Conservation (phyloP, 2,329 filamentous ascomycete species). For the Penicillium sp. region DNA sequence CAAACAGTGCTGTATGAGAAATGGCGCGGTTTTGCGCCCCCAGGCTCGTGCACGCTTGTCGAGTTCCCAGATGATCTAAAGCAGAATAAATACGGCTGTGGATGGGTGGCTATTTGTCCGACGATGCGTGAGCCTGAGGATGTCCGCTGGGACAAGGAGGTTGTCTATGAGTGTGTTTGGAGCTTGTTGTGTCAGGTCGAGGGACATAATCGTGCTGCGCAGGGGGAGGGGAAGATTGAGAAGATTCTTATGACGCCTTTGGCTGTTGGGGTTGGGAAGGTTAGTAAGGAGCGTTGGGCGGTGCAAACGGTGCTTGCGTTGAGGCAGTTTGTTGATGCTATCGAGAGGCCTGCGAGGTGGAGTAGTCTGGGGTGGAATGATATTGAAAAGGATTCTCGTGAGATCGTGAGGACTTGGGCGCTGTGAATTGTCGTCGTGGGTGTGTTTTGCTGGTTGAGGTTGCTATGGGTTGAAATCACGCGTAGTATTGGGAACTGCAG, state of each 20-base stretch:
- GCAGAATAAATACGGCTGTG: slow-evolving; percentile 45
- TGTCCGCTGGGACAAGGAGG: slow-evolving; percentile 53
- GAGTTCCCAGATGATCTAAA: slow-evolving; percentile 45
- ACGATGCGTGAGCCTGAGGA: slow-evolving; percentile 53
- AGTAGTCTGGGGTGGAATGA: slow-evolving; percentile 40
- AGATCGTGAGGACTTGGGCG: slow-evolving; percentile 20
- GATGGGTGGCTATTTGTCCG: slow-evolving; percentile 52
- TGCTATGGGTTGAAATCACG: slow-evolving; percentile 46
- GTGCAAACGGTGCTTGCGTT: slow-evolving; percentile 52
- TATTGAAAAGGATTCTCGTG: slow-evolving; percentile 31
- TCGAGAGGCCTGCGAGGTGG: slow-evolving; percentile 48
- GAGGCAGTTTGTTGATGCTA: slow-evolving; percentile 53
- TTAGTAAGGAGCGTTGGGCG: slow-evolving; percentile 53
- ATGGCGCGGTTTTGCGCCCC: slow-evolving; percentile 53
- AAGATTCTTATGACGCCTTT: slow-evolving; percentile 55
- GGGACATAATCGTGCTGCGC: slow-evolving; percentile 44
- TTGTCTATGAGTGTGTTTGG: slow-evolving; percentile 58
- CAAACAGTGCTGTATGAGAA: slow-evolving; percentile 49
- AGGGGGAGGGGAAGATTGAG: slow-evolving; percentile 33
- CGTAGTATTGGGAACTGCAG: slow-evolving; percentile 92
- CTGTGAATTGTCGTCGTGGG: neutral
- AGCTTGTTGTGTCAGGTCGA: slow-evolving; percentile 52
- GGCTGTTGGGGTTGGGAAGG: slow-evolving; percentile 50
- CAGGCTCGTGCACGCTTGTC: slow-evolving; percentile 53
- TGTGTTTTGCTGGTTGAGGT: neutral